phyloP scores from a whole-genome alignment of 805 yeast species.

The Soucietia sequanensis region DNA sequence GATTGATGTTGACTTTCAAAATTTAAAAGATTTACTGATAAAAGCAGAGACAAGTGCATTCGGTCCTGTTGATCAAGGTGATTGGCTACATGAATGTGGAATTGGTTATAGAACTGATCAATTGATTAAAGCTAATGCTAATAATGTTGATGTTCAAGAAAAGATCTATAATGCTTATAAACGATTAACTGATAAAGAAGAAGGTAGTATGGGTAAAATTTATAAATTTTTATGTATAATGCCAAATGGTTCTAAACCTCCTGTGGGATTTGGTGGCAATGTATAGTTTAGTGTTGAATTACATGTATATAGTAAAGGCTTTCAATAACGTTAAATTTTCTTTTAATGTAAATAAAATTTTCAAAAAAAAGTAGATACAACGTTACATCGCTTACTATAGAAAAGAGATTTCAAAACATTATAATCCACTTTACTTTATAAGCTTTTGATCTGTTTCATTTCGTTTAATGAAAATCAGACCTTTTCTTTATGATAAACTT shows the following conservation, averaged over 20 bases:
- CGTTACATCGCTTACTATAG: no score
- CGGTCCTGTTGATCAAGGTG: constrained; percentile 75
- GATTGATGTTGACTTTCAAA: constrained; percentile 78
- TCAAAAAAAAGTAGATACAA: no score
- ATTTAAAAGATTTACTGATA: constrained; percentile 32
- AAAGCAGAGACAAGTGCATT: constrained; percentile 15
- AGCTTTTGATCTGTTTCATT: no score
- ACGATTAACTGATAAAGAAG: constrained; percentile 61
- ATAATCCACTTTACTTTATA: no score
- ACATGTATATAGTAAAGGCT: no score
- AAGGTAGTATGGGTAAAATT: constrained; percentile 69
- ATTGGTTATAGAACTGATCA: constrained; percentile 68
- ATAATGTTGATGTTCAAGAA: constrained; percentile 45
- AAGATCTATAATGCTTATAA: constrained; percentile 56
- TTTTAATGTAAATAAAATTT: no score
- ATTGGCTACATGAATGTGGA: constrained; percentile 75
- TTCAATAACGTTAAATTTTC: no score
- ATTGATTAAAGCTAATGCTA: constrained; percentile 43
- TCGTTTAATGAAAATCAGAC: no score
- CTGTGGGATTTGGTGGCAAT: constrained; percentile 54
- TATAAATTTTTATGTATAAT: constrained; percentile 70
- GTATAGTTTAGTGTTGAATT: no score
- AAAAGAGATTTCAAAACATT: no score
- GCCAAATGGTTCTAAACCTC: constrained; percentile 42
- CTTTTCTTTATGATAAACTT: no score